Conservation (phyloP, 1,284 basidiomycete genomes). For the Ustilago esculenta region DNA sequence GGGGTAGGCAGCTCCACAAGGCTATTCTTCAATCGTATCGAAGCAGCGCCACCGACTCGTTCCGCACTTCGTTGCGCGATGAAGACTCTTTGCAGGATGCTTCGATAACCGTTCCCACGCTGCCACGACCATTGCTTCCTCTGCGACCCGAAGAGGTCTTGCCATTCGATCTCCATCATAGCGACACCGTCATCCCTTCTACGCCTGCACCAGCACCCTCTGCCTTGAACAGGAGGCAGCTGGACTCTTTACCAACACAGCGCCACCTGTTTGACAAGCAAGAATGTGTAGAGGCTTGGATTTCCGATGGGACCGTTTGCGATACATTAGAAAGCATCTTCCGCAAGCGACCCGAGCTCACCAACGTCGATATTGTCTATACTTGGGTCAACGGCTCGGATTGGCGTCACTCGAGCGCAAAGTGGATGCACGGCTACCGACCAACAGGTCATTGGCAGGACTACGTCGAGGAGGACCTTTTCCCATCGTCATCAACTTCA, state of each 20-base stretch:
- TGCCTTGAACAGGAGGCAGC: conserved; percentile 20
- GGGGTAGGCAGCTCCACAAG: conserved; percentile 3
- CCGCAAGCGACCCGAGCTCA: conserved; percentile 12
- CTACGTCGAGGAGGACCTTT: conserved; percentile 36
- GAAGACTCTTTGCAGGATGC: conserved; percentile 34
- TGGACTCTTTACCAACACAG: conserved; percentile 26
- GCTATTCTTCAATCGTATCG: not conserved
- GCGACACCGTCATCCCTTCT: not conserved
- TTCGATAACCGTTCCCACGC: conserved; percentile 13
- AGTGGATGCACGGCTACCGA: conserved; percentile 40
- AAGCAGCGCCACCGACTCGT: not conserved
- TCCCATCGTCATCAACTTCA: conserved; percentile 11
- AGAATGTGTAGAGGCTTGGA: conserved; percentile 32
- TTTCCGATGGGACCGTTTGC: conserved; percentile 23
- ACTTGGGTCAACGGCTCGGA: conserved; percentile 53
- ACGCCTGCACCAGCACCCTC: conserved; percentile 7
- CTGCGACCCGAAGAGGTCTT: conserved; percentile 10
- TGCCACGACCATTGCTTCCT: conserved; percentile 20
- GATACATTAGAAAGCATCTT: conserved; percentile 19
- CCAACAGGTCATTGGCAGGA: conserved; percentile 35
- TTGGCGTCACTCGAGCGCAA: conserved; percentile 31
- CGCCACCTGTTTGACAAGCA: conserved; percentile 12
- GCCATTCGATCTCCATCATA: conserved; percentile 29
- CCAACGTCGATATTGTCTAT: conserved; percentile 36
- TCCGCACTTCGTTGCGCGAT: conserved; percentile 20